These are phyloP conservation scores for Aquilaria sinensis DNA, from an alignment of 345 rosid species.

Conservation along the genomic window DNA sequence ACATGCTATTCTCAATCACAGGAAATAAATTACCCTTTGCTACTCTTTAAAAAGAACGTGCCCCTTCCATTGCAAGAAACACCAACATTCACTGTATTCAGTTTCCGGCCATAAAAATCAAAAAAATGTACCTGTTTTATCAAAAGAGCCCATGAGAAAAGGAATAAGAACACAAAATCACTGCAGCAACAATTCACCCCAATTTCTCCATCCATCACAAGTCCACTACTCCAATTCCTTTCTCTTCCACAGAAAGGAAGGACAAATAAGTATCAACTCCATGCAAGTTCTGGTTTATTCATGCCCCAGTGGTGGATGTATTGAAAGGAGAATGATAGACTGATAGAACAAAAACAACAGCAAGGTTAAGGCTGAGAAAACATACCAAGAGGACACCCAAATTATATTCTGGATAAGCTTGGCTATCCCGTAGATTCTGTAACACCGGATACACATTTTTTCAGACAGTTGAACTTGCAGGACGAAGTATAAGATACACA, in stretches of 20 bases:
- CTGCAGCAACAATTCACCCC: too few relatives aligned
- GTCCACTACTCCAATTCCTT: too few relatives aligned
- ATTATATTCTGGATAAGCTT: constrained; percentile 56
- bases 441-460: constrained; percentile 14
- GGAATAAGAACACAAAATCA: too few relatives aligned
- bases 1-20: constrained; percentile 6
- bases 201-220: too few relatives aligned
- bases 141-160: constrained; percentile 9
- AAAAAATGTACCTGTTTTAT: constrained; percentile 67
- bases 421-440: constrained; percentile 53
- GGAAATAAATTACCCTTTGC: constrained; percentile 51
- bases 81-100: constrained; percentile 79
- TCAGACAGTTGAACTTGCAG: too few relatives aligned
- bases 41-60: constrained; percentile 63
- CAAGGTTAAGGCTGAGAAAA: not conserved
- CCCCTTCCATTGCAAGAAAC: constrained; percentile 67
- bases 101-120: constrained; percentile 80
- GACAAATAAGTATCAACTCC: too few relatives aligned
- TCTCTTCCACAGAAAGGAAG: too few relatives aligned
- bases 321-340: too few relatives aligned
- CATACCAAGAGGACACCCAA: constrained; percentile 88
- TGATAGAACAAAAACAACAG: not conserved
- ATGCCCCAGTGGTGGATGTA: too few relatives aligned
- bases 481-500: too few relatives aligned
- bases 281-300: too few relatives aligned